Evolutionary conservation across 1,139 yeast genomes (phyloP), one percentile per base, ranked within the genome.

Genomic region (Nadsonia starkeyi-henricii): DNA sequence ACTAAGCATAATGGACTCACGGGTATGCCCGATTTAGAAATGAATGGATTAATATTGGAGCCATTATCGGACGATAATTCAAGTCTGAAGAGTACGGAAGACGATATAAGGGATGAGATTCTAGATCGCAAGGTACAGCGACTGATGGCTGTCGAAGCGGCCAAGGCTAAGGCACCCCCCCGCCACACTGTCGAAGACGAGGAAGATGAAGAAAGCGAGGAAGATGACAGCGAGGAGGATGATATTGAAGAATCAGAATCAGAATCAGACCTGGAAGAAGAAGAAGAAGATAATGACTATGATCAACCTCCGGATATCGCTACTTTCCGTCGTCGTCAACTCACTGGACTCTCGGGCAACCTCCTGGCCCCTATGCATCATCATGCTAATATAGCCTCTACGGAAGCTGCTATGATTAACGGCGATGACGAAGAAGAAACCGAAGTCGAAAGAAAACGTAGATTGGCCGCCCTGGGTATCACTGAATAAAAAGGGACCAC

Each of bases 381-480:
- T 13, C 9, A 37, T 12, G 15, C 15, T 9, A 4, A 26, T 13
- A n/a, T 15, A 12, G 36, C 45, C 20, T 8, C 19, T 17, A 2
- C 43, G 3, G 20, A 20, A 43, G 45, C 8, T 30, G 19, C 17
- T 42, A 45, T 18, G 7, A 5, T 21, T 20, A 56, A 50, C 20
- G 58, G 53, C 9, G 61, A 54, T 36, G 66, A 60, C n/a, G 71
- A 63, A 7, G 71, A 69, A 19, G 93, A 84, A 58, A 80, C 89
- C 0, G 81, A 71, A 39, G 78, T 80, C 23, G 96, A 88, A 61
- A 75, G 78, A 54, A 72, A 72, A 45, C 76, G 96, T 59, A 75
- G 96, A 55, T 66, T 85, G 53, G 89, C 91, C 2, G 96, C 96
- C 1, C 72, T 88, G 54, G 94, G 95, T 9, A 66, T 74, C 28